These are phyloP conservation scores for Tricholomella constricta DNA, from an alignment of 768 basidiomycete genomes.

Conservation along the genomic window DNA sequence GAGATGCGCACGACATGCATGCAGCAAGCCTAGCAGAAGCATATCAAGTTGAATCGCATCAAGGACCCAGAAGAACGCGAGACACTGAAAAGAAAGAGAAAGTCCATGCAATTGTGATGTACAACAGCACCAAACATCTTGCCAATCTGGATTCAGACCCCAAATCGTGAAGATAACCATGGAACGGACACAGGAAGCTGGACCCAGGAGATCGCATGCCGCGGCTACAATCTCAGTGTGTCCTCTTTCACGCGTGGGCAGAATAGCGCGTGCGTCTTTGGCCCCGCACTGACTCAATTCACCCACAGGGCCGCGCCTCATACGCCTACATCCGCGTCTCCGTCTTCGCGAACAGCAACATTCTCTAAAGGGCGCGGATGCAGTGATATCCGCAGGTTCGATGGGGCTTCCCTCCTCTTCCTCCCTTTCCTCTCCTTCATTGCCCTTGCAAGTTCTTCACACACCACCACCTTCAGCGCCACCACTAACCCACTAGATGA, in stretches of 20 bases:
- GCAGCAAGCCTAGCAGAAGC: no score
- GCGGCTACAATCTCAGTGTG: no score
- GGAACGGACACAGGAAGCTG: conserved; percentile 1
- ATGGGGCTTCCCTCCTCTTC: conserved; percentile 31
- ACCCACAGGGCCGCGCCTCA: conserved; percentile 81
- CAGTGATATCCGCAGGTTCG: conserved; percentile 91
- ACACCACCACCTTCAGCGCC: no score
- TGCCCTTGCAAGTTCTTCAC: no score
- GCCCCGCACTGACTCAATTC: neutral
- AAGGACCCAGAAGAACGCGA: no score
- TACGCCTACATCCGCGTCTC: conserved; percentile 91
- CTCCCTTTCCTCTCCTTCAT: neutral
- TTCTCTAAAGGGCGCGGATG: conserved; percentile 91
- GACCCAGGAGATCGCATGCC: conserved; percentile 85
- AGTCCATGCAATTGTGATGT: no score
- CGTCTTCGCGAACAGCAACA: conserved; percentile 96
- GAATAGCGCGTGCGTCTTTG: conserved; percentile 52
- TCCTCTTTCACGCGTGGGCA: conserved; percentile 87
- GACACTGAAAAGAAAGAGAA: no score
- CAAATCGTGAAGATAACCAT: neutral
- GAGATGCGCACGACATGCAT: no score
- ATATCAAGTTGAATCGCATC: no score
- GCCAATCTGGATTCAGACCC: no score
- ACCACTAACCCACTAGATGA: neutral
- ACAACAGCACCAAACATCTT: no score